Evolutionary conservation across 1,284 basidiomycete genomes (phyloP).

Genomic region (Cutaneotrichosporon curvatum): DNA sequence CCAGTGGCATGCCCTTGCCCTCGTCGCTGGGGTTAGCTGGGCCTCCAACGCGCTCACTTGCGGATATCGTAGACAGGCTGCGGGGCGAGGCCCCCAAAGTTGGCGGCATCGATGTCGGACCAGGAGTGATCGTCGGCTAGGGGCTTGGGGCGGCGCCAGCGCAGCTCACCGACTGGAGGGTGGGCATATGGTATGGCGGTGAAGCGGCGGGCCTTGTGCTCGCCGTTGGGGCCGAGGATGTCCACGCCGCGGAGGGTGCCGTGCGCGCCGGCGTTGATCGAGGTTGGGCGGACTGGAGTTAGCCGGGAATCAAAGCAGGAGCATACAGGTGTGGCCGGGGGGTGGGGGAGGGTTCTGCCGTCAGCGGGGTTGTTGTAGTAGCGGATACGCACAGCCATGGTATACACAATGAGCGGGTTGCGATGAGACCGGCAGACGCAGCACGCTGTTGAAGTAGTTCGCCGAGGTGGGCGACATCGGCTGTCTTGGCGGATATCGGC

Average conservation of each 20-base stretch:
- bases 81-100: constrained; percentile 17
- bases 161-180: constrained; percentile 16
- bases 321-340: constrained; percentile 9
- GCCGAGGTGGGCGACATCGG: too few species aligned
- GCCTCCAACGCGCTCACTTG: constrained; percentile 12
- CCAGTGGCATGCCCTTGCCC: constrained; percentile 7
- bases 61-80: constrained; percentile 21
- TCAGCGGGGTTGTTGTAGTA: not conserved
- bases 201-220: constrained; percentile 20
- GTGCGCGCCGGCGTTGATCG: constrained; percentile 18
- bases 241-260: constrained; percentile 18
- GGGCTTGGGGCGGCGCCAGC: constrained; percentile 20
- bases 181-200: constrained; percentile 18
- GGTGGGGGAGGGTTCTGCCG: not conserved
- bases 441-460: too few species aligned
- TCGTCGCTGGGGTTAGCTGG: constrained; percentile 35
- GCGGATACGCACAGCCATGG: constrained; percentile 3
- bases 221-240: constrained; percentile 14
- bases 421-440: too few species aligned
- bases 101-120: constrained; percentile 13
- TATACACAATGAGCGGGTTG: not conserved
- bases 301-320: not conserved
- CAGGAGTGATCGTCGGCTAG: constrained; percentile 14
- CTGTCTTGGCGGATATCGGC: too few species aligned
- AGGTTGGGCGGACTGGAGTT: constrained; percentile 15